These are phyloP conservation scores for Nissolia schottii DNA, from an alignment of 306 rosid species.

Conservation along the genomic window DNA sequence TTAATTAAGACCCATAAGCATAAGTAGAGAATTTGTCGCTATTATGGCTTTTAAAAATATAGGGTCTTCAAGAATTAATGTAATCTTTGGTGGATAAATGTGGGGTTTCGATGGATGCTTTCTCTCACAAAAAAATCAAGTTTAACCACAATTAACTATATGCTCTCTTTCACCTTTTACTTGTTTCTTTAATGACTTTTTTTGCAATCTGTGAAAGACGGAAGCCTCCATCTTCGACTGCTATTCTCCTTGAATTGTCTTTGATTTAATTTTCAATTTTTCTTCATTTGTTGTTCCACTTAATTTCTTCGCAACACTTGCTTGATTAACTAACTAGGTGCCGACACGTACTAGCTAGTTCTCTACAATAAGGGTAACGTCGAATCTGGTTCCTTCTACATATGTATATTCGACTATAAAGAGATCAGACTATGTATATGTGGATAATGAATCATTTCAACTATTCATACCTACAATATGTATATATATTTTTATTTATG, in stretches of 20 bases:
- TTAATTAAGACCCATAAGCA: constrained; percentile 40
- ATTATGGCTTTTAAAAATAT: constrained; percentile 45
- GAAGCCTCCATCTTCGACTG: constrained; percentile 46
- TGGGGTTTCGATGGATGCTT: constrained; percentile 16
- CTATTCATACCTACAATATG: no score
- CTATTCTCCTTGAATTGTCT: not conserved
- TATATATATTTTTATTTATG: not conserved
- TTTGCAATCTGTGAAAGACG: constrained; percentile 31
- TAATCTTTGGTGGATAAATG: constrained; percentile 25
- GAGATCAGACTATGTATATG: not conserved
- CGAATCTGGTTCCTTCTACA: not conserved
- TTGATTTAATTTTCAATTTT: not conserved
- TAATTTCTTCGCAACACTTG: no score
- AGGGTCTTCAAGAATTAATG: constrained; percentile 27
- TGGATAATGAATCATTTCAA: not conserved
- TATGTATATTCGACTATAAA: not conserved
- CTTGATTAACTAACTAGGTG: constrained; percentile 8
- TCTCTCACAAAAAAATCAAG: constrained; percentile 7
- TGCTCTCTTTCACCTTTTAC: constrained; percentile 14
- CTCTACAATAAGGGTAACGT: not conserved
- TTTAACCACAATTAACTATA: constrained; percentile 12
- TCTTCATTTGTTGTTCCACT: not conserved
- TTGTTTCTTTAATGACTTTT: constrained; percentile 27
- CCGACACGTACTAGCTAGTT: not conserved
- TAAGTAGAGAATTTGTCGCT: constrained; percentile 66